These are phyloP conservation scores for Ceratobasidium sp. DNA, from an alignment of 1,284 basidiomycete genomes.

Conservation along the genomic window DNA sequence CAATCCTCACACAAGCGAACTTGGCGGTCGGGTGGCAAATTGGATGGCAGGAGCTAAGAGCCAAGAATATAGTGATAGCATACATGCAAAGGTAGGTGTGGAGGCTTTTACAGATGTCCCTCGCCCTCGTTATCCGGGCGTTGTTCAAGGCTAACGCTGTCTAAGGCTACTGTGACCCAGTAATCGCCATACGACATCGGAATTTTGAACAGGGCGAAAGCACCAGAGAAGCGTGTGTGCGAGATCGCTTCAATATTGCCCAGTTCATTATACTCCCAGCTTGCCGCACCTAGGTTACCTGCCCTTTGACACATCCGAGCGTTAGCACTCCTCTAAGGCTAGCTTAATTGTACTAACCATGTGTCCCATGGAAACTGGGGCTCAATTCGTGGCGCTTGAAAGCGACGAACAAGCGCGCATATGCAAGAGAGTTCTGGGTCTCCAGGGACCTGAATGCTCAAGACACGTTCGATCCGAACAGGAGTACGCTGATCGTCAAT, in stretches of 20 bases:
- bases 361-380: neutral
- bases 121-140: neutral
- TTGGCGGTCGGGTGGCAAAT: no score
- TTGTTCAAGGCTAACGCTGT: neutral
- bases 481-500: neutral
- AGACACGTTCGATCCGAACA: constrained; percentile 1
- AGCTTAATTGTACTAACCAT: constrained; percentile 2
- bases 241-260: neutral
- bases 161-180: constrained; percentile 12
- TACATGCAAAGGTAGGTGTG: no score
- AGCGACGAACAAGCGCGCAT: neutral
- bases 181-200: neutral
- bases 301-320: no score
- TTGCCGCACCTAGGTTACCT: neutral
- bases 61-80: no score
- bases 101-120: no score
- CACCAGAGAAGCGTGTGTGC: neutral
- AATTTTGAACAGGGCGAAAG: neutral
- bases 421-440: neutral
- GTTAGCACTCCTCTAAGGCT: no score
- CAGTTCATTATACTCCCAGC: neutral
- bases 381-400: neutral
- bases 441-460: neutral
- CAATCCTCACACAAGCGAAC: no score
- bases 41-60: no score